Evolutionary conservation across 495 filamentous ascomycete genomes (phyloP).

Genomic region (Neurospora tetrasperma): DNA sequence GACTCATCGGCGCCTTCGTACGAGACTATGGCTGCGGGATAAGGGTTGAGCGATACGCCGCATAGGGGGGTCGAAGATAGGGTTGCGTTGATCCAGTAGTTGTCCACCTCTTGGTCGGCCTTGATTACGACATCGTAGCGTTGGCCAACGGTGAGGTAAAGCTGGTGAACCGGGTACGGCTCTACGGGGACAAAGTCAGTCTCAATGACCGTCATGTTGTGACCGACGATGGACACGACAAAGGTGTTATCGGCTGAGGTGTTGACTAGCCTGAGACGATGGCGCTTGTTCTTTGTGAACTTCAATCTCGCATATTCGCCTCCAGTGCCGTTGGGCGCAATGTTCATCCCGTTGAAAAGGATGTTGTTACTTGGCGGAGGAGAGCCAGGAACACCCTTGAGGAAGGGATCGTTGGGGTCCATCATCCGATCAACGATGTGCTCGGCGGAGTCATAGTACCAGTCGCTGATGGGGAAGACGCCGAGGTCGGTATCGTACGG

Average conservation of each 20-base stretch:
- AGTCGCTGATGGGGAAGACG: slow-evolving; percentile 26
- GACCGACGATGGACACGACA: slow-evolving; percentile 28
- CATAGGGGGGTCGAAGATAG: background rate
- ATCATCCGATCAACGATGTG: background rate
- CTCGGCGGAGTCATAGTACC: slow-evolving; percentile 20
- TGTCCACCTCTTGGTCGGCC: slow-evolving; percentile 33
- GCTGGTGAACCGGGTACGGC: slow-evolving; percentile 26
- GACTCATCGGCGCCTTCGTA: slow-evolving; percentile 3
- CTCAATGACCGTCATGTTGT: slow-evolving; percentile 34
- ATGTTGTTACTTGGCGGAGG: slow-evolving; percentile 11
- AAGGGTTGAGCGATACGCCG: background rate
- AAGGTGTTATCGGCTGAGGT: slow-evolving; percentile 26
- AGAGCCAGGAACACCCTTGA: slow-evolving; percentile 11
- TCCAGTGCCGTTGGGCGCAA: slow-evolving; percentile 16
- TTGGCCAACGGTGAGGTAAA: slow-evolving; percentile 51
- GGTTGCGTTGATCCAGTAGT: slow-evolving; percentile 42
- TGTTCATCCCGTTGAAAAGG: slow-evolving; percentile 27
- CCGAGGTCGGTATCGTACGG: slow-evolving; percentile 44
- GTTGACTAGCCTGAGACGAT: slow-evolving; percentile 42
- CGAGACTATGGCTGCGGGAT: slow-evolving; percentile 10
- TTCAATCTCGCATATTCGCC: slow-evolving; percentile 12
- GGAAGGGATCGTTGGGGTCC: slow-evolving; percentile 37
- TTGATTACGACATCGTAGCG: slow-evolving; percentile 56
- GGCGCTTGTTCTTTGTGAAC: slow-evolving; percentile 26
- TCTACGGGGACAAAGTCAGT: slow-evolving; percentile 35